Evolutionary conservation across 2,329 filamentous ascomycete species (phyloP).

Genomic region (Volutella citrinella): DNA sequence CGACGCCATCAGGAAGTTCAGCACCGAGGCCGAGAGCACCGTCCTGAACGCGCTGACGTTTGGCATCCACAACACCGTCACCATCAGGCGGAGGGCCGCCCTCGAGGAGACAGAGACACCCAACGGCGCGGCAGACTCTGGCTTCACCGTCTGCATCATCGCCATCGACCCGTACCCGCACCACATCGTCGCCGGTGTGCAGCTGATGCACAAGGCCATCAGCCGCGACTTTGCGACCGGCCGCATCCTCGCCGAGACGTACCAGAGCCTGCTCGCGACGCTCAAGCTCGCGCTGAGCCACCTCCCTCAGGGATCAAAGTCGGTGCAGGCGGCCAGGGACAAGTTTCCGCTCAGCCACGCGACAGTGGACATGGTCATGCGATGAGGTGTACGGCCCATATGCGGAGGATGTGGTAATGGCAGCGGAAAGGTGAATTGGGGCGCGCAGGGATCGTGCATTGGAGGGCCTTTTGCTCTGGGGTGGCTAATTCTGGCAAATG

Average conservation of each 20-base stretch:
- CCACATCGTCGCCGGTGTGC: slow-evolving; percentile 29
- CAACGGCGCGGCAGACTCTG: too few relatives aligned
- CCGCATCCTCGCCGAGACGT: slow-evolving; percentile 25
- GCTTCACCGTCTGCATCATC: slow-evolving; percentile 26
- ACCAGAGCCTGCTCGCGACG: slow-evolving; percentile 22
- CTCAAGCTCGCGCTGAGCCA: slow-evolving; percentile 24
- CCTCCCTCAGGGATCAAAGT: slow-evolving; percentile 30
- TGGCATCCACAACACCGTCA: slow-evolving; percentile 27
- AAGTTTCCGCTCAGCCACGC: slow-evolving; percentile 21
- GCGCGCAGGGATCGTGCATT: too few relatives aligned
- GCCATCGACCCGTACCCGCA: slow-evolving; percentile 32
- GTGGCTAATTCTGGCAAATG: too few relatives aligned
- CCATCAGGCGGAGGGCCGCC: slow-evolving; percentile 13
- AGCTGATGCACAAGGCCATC: slow-evolving; percentile 27
- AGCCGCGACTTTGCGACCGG: slow-evolving; percentile 24
- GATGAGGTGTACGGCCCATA: too few relatives aligned
- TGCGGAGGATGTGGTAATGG: too few relatives aligned
- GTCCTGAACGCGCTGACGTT: slow-evolving; percentile 31
- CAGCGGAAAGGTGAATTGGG: too few relatives aligned
- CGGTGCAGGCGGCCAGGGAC: slow-evolving; percentile 26
- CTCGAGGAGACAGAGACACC: too few relatives aligned
- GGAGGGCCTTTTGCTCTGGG: too few relatives aligned
- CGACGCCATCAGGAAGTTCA: slow-evolving; percentile 19
- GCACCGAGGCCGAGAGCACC: slow-evolving; percentile 26
- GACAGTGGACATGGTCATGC: too few relatives aligned